Evolutionary conservation across 768 basidiomycete species (phyloP).

Genomic region (Austroboletus eburneus): DNA sequence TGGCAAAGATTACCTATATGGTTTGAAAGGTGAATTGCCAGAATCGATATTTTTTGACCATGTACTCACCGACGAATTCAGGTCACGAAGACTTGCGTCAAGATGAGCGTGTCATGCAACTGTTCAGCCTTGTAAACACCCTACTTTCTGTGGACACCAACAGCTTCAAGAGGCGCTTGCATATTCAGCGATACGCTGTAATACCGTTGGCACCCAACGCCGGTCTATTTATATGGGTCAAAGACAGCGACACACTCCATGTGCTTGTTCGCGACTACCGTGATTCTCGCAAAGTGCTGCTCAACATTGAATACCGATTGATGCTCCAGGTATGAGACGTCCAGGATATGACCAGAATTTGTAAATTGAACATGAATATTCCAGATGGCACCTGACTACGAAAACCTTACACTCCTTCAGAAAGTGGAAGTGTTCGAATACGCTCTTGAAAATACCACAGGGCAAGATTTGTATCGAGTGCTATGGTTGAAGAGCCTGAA

Average conservation of each 20-base stretch:
- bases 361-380: constrained; percentile 1
- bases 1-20: constrained; percentile 88
- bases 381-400: constrained; percentile 99
- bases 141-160: constrained; percentile 88
- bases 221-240: constrained; percentile 92
- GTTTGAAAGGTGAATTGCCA: constrained; percentile 67
- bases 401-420: constrained; percentile 87
- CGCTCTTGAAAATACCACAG: constrained; percentile 95
- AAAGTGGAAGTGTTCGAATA: constrained; percentile 99
- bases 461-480: constrained; percentile 95
- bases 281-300: constrained; percentile 90
- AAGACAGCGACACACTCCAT: constrained; percentile 92
- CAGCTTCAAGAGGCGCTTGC: constrained; percentile 93
- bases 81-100: constrained; percentile 99
- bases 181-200: constrained; percentile 89
- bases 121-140: constrained; percentile 96
- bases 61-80: constrained; percentile 27
- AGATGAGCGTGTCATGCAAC: constrained; percentile 98
- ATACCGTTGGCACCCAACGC: constrained; percentile 95
- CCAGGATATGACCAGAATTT: constrained; percentile 48
- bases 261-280: constrained; percentile 95
- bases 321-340: constrained; percentile 89
- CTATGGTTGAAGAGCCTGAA: constrained; percentile 94
- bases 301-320: constrained; percentile 97
- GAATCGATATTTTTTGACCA: neutral